Conservation (phyloP, 306 rosid species). For the Lotus japonicus region DNA sequence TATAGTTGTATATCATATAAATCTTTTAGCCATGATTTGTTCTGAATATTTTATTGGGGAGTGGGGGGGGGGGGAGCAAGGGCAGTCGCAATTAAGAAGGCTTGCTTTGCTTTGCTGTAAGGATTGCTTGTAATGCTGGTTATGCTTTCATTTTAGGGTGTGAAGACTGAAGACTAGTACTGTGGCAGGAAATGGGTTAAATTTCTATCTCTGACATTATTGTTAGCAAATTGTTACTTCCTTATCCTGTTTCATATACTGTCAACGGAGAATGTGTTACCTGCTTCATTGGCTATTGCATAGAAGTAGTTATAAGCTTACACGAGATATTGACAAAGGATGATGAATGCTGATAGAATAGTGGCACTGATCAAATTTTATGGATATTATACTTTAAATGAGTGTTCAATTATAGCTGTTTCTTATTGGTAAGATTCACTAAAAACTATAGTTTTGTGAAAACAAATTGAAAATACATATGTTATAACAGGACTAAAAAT, state of each 20-base stretch:
- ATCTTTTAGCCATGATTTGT: neutral
- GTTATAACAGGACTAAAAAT: no score
- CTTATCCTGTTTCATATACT: neutral
- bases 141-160: neutral
- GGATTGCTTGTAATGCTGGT: neutral
- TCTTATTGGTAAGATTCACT: neutral
- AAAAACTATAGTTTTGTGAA: neutral
- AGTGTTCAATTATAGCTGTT: constrained; percentile 4
- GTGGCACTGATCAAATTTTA: neutral
- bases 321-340: neutral
- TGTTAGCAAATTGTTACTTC: neutral
- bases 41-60: neutral
- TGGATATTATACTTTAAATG: neutral
- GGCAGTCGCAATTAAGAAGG: neutral
- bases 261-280: neutral
- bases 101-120: neutral
- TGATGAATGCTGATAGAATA: neutral
- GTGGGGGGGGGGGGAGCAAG: neutral
- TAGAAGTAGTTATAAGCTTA: neutral
- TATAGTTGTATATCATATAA: neutral
- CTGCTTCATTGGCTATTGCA: neutral
- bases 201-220: neutral
- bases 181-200: neutral
- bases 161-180: neutral
- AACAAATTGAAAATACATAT: no score